Evolutionary conservation across 1,284 basidiomycete genomes (phyloP).

Genomic region (Ceratobasidium sp.): DNA sequence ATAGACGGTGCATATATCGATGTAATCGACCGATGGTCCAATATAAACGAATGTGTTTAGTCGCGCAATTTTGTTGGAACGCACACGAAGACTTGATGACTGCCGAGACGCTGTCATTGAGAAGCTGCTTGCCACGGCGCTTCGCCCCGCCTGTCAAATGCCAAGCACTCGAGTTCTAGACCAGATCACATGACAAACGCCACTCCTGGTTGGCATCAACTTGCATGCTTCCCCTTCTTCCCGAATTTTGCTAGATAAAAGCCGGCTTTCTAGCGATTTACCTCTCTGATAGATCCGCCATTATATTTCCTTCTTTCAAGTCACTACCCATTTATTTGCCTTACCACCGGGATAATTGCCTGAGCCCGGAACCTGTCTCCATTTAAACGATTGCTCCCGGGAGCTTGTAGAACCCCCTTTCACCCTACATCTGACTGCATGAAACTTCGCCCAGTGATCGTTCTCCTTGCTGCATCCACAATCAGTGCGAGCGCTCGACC

Average conservation of each 20-base stretch:
- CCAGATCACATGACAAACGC: not conserved
- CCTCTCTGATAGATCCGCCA: not conserved
- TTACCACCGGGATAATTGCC: too few species aligned
- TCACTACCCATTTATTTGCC: too few species aligned
- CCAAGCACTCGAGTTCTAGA: not conserved
- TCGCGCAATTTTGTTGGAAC: too few species aligned
- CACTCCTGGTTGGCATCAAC: not conserved
- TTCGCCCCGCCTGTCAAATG: not conserved
- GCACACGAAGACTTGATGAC: too few species aligned
- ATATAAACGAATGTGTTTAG: too few species aligned
- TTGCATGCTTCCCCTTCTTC: not conserved
- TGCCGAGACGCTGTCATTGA: too few species aligned
- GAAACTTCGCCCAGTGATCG: conserved; percentile 6
- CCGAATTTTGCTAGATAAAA: not conserved
- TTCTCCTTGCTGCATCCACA: not conserved
- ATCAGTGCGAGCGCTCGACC: conserved; percentile 13
- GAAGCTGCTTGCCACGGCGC: too few species aligned
- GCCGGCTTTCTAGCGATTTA: not conserved
- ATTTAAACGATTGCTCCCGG: too few species aligned
- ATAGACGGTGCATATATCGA: not conserved
- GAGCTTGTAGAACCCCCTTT: not conserved
- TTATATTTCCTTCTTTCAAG: not conserved
- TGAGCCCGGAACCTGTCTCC: too few species aligned
- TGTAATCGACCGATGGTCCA: too few species aligned
- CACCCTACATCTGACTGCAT: not conserved